Conservation (phyloP, 176 grass and related monocot genomes). For the Microstegium vimineum region DNA sequence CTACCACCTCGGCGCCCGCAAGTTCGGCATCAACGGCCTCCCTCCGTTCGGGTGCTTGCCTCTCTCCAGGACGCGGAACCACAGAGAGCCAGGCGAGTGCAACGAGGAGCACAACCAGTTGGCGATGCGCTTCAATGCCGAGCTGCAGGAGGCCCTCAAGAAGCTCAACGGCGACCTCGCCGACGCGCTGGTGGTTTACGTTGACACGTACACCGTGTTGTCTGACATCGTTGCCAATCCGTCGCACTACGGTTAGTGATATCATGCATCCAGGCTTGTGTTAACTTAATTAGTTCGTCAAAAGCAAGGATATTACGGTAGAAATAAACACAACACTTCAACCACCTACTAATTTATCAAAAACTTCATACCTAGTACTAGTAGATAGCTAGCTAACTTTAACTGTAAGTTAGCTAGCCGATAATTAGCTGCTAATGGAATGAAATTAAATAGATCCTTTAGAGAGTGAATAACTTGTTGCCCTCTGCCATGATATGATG, state of each 20-base stretch:
- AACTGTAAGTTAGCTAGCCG: no score
- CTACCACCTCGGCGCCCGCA: conserved; percentile 46
- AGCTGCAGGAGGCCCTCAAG: conserved; percentile 2
- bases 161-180: conserved; percentile 31
- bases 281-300: no score
- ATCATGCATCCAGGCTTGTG: no score
- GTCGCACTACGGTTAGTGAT: conserved; percentile 35
- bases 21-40: conserved; percentile 39
- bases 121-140: conserved; percentile 35
- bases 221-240: conserved; percentile 20
- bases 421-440: no score
- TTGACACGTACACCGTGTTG: conserved; percentile 13
- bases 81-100: conserved; percentile 20
- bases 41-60: conserved; percentile 56
- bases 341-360: no score
- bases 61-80: conserved; percentile 24
- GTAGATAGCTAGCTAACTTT: no score
- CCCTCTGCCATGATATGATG: not conserved
- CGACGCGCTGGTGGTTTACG: conserved; percentile 26
- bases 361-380: no score
- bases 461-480: no score
- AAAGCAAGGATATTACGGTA: no score
- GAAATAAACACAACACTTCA: no score
- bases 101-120: conserved; percentile 50
- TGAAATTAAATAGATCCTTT: no score